These are phyloP conservation scores for Hanseniaspora mollemarum DNA, from an alignment of 805 yeast genomes.

Conservation along the genomic window DNA sequence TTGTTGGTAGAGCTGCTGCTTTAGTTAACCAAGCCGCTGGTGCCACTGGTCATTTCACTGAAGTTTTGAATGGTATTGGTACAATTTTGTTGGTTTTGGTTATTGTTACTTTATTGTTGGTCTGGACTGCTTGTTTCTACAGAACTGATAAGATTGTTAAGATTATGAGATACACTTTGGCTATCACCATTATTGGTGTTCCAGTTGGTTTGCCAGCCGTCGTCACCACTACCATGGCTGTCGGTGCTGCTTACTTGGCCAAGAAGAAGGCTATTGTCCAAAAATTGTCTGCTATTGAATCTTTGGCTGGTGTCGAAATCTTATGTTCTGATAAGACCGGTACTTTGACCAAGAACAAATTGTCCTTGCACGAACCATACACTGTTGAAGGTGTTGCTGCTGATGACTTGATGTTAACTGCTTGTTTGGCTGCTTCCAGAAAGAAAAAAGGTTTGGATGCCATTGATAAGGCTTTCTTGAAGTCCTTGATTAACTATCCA, in stretches of 20 bases:
- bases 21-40: conserved; percentile 87
- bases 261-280: conserved; percentile 96
- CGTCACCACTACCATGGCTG: conserved; percentile 98
- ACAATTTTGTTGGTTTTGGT: conserved; percentile 80
- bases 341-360: conserved; percentile 93
- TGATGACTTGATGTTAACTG: conserved; percentile 93
- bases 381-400: conserved; percentile 95
- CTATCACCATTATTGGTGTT: conserved; percentile 93
- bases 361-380: conserved; percentile 92
- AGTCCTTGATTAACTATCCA: conserved; percentile 78
- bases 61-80: conserved; percentile 96
- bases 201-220: conserved; percentile 99
- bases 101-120: conserved; percentile 71
- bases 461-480: conserved; percentile 91
- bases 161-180: conserved; percentile 83
- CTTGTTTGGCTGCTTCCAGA: conserved; percentile 94
- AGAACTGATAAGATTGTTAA: conserved; percentile 77
- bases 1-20: conserved; percentile 96
- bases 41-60: conserved; percentile 93
- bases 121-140: conserved; percentile 92
- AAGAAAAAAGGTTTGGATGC: conserved; percentile 98
- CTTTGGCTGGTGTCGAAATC: conserved; percentile 94
- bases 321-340: conserved; percentile 97
- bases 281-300: conserved; percentile 91
- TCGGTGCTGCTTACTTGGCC: conserved; percentile 97